Evolutionary conservation across 441 rosid species (phyloP).

Genomic region (Populus hybrid): DNA sequence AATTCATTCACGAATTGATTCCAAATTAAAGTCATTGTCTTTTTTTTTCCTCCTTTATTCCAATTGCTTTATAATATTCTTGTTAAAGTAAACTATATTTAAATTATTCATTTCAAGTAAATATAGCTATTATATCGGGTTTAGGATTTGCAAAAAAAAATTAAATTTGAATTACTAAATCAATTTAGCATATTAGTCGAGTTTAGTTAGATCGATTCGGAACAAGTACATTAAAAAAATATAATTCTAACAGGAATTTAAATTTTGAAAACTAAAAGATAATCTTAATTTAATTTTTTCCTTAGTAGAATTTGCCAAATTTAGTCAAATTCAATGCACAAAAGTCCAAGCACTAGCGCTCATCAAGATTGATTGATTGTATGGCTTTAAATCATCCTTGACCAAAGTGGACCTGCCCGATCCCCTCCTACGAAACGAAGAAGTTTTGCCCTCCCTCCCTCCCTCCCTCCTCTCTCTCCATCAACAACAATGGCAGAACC

Average conservation of each 20-base stretch:
- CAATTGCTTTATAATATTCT: neutral
- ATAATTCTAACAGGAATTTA: no score
- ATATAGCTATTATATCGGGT: no score
- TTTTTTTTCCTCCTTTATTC: neutral
- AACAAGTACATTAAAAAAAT: no score
- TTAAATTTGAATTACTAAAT: no score
- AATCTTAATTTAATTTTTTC: no score
- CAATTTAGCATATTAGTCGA: no score
- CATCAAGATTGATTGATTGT: neutral
- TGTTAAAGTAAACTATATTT: no score
- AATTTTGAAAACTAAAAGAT: no score
- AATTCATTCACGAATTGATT: neutral
- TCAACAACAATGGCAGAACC: constrained; percentile 22
- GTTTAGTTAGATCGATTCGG: no score
- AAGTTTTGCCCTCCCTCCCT: neutral
- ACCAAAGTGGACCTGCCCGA: neutral
- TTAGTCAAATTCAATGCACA: neutral
- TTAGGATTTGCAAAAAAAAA: no score
- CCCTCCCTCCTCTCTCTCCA: neutral
- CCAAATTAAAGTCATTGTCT: neutral
- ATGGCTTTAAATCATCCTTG: neutral
- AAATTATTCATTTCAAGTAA: no score
- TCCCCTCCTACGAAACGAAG: neutral
- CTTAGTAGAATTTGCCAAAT: neutral
- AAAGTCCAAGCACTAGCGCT: neutral